Percentiles rank a stretch among this genome's conserved stretches.
Evolutionary conservation across 345 rosid species (phyloP).

Genomic region (Eucalyptus curtisii): DNA sequence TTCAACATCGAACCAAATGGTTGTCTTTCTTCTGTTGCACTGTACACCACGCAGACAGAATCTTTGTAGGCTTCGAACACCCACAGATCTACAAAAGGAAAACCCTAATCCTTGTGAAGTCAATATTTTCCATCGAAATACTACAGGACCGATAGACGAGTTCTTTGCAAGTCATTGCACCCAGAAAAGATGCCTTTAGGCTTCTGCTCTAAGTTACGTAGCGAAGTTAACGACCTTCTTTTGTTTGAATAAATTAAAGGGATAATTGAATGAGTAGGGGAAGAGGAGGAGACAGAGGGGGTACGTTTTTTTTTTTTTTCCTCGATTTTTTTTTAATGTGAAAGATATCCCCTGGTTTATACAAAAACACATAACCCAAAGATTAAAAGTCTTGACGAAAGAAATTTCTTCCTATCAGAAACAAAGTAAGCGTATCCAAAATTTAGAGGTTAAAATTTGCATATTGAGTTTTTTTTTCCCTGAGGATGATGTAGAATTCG

Average conservation of each 20-base stretch:
- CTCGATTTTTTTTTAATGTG: background rate
- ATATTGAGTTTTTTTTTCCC: background rate
- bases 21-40: background rate
- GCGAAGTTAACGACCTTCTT: background rate
- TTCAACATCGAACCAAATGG: background rate
- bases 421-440: background rate
- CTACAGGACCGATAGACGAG: background rate
- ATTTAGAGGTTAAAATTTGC: background rate
- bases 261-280: background rate
- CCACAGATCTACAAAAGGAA: background rate
- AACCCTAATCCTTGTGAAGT: background rate
- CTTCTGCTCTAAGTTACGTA: background rate
- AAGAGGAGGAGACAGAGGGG: background rate
- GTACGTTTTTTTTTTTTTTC: background rate
- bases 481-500: background rate
- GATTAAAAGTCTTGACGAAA: background rate
- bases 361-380: background rate
- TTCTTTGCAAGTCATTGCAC: background rate
- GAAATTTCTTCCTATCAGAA: background rate
- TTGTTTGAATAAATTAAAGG: background rate
- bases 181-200: background rate
- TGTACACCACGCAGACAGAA: background rate
- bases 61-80: background rate
- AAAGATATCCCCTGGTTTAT: background rate
- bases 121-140: background rate